Percentiles rank a stretch among this genome's conserved stretches.
Evolutionary conservation across 2,329 filamentous ascomycete genomes (phyloP).

Genomic region (Penicillium sp.): DNA sequence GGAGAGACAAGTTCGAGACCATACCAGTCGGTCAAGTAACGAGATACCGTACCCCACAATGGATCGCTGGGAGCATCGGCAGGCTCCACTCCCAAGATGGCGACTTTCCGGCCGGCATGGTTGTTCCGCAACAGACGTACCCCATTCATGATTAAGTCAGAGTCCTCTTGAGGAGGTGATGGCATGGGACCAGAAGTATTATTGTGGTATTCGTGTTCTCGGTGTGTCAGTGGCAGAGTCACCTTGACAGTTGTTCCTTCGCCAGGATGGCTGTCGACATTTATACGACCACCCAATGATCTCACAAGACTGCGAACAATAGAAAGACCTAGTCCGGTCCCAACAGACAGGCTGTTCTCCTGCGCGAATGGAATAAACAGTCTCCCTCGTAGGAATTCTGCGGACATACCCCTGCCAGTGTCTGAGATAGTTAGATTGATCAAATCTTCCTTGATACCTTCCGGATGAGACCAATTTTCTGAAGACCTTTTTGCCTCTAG

Average conservation of each 20-base stretch:
- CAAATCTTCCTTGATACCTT: slow-evolving; percentile 27
- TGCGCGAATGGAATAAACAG: slow-evolving; percentile 59
- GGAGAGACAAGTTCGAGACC: slow-evolving; percentile 31
- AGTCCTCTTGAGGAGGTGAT: slow-evolving; percentile 4
- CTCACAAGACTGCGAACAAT: slow-evolving; percentile 62
- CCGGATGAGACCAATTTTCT: slow-evolving; percentile 22
- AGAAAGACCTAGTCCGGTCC: slow-evolving; percentile 58
- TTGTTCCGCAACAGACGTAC: slow-evolving; percentile 21
- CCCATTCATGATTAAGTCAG: slow-evolving; percentile 8
- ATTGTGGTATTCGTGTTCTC: slow-evolving; percentile 9
- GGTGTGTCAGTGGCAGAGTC: slow-evolving; percentile 41
- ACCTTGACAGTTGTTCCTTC: slow-evolving; percentile 57
- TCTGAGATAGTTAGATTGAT: slow-evolving; percentile 54
- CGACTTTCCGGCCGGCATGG: slow-evolving; percentile 25
- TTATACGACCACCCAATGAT: slow-evolving; percentile 58
- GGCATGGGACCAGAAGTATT: slow-evolving; percentile 3
- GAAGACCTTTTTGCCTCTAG: slow-evolving; percentile 30
- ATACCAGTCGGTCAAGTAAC: slow-evolving; percentile 38
- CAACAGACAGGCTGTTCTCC: slow-evolving; percentile 56
- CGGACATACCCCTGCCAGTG: slow-evolving; percentile 63
- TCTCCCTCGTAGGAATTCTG: slow-evolving; percentile 58
- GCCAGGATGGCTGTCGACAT: slow-evolving; percentile 53
- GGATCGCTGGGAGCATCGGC: slow-evolving; percentile 14
- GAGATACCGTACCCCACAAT: slow-evolving; percentile 24
- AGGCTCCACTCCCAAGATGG: slow-evolving; percentile 27